Conservation (phyloP, 352 stramenopile species). For the Hyphochytrium catenoides region DNA sequence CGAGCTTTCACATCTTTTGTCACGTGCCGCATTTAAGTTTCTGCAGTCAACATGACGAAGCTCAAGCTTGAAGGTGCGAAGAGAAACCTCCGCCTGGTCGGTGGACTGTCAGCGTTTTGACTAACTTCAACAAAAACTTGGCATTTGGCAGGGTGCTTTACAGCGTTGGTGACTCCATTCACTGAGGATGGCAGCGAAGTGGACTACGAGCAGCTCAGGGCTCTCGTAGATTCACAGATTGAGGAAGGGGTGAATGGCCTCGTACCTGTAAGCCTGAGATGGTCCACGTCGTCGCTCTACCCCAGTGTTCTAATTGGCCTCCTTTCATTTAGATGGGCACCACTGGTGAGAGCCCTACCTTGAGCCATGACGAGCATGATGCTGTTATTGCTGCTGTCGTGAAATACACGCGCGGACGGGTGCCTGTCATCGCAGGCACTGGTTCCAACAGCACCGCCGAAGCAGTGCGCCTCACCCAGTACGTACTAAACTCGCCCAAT, state of each 20-base stretch:
- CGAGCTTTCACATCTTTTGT: too few relatives aligned
- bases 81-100: too few relatives aligned
- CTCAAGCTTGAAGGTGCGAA: too few relatives aligned
- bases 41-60: too few relatives aligned
- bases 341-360: conserved; percentile 84
- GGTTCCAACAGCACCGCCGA: conserved; percentile 78
- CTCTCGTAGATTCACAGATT: conserved; percentile 76
- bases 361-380: conserved; percentile 83
- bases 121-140: too few relatives aligned
- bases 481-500: too few relatives aligned
- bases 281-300: neutral
- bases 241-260: conserved; percentile 81
- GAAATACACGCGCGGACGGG: conserved; percentile 34
- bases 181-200: conserved; percentile 62
- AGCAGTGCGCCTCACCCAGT: conserved; percentile 42
- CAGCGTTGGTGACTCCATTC: conserved; percentile 89
- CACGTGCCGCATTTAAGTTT: too few relatives aligned
- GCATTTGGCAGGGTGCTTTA: conserved; percentile 62
- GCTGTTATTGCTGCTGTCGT: conserved; percentile 74
- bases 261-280: conserved; percentile 43
- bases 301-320: neutral
- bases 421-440: conserved; percentile 83
- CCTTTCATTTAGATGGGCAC: conserved; percentile 57
- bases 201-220: conserved; percentile 73
- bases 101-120: too few relatives aligned